Base-by-base conservation (phyloP, 352 stramenopile genomes). In the Thalassiosira hispida region DNA sequence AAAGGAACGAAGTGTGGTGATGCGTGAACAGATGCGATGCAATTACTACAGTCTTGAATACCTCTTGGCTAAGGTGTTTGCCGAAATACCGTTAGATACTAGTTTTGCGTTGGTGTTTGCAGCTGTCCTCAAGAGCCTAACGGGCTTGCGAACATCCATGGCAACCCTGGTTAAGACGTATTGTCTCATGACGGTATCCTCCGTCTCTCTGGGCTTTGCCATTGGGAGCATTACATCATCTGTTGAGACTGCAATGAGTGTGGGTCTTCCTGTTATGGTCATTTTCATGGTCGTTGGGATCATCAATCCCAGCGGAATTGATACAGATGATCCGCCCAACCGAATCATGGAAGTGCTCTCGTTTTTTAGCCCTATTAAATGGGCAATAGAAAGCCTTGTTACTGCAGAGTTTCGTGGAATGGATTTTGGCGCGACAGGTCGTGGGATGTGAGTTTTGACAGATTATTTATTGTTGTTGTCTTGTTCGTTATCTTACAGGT, bases 241-340 rank as follows among this genome's bases (percentile, higher is more conserved):
- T 29, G 69, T 75, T 38, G 86, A 93, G 25, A 66, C 82, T 14
- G 85, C 89, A 27, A 80, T 93, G 67, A 83, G 69, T 14, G 33
- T 75, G 12, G 85, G 83, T 38, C 67, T 91, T 18, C 86, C 87
- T 12, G 62, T 93, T 8, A 84, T 93, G 70, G 86, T 94, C 18
- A 79, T 94, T 47, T 78, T 93, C 44, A 92, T 94, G 87, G 69
- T 91, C 4, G 84, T 93, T n/a, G 88, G 90, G 8, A 76, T 94
- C 20, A 93, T 95, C 42, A 95, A 95, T 61, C 90, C 90, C 22
- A 88, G 77, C 49, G 90, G 90, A 16, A 77, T 91, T 1, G 74
- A 84, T 68, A 27, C 69, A 12, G 61, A 86, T 14, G 60, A 79
- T 9, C 18, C 72, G 14, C 64, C 71, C 20, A 90, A 86, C 25